Evolutionary conservation across 2,329 filamentous ascomycete genomes (phyloP), one percentile per base, ranked within the genome.

Genomic region (Ophiosphaerella narmari): DNA sequence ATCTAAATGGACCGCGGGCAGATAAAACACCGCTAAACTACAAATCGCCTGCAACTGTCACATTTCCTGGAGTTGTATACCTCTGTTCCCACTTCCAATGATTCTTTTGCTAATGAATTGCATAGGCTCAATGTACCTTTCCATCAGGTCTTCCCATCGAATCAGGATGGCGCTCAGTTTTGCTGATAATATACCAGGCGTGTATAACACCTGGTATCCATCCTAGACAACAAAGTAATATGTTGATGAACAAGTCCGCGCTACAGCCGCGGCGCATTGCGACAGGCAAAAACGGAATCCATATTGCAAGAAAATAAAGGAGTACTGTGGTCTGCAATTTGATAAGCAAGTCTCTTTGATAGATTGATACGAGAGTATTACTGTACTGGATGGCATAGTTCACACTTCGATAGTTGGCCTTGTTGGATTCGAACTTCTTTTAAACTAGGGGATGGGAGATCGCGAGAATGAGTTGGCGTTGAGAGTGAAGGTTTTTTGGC

Each of bases 211-310:
- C 67, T 4, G 62, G 62, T 8, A 68, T 59, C 62, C 67, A 73
- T 9, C 72, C 75, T 5, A 77, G 54, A 13, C 73, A 60, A 9
- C 54, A 63, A 8, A 77, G 56, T 11, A 55, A 55, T 35, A 77
- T 72, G 51, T 77, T 77, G 55, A 77, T 77, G 16, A 75, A 47
- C 21, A 77, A 59, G 40, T 77, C 74, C 6, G 64, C 66, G 23
- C 64, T 64, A 46, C 74, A 76, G 29, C 73, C 75, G 3, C 66
- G 63, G 46, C 72, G 69, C 14, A 77, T 50, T 46, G 75, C 71
- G 16, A 77, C 75, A 6, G 74, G 67, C 2, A 77, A 48, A 7
- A 74, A 74, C 16, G 76, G 75, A 1, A 77, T 11, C 46, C 60
- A 67, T 34, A 70, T 59, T 2, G 62, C 68, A 44, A 70, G 52